Conservation (phyloP, 2,329 filamentous ascomycete species). For the Aspergillus pseudonomiae region DNA sequence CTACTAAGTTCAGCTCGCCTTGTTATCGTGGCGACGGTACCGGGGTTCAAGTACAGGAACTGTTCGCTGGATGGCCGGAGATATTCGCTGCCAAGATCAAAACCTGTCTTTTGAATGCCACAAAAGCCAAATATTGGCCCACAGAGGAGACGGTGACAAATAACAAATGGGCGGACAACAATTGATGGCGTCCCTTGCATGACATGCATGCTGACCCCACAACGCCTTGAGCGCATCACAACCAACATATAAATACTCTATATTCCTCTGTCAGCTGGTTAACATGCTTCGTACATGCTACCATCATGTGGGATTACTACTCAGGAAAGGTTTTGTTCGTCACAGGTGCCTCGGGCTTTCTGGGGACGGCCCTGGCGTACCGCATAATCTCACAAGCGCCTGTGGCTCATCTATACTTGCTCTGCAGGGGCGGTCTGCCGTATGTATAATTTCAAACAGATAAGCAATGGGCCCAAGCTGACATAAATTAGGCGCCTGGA, state of each 20-base stretch:
- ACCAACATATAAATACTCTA: background rate
- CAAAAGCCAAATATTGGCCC: background rate
- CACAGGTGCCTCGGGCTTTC: conserved; percentile 22
- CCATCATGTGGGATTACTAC: conserved; percentile 23
- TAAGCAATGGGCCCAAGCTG: background rate
- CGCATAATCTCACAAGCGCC: conserved; percentile 10
- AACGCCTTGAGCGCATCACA: background rate
- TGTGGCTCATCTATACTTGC: conserved; percentile 14
- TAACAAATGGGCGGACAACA: background rate
- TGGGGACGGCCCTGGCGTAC: conserved; percentile 20
- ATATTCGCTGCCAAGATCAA: background rate
- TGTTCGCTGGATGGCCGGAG: background rate
- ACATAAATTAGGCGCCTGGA: background rate
- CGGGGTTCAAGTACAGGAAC: background rate
- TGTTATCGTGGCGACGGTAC: background rate
- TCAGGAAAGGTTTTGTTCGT: conserved; percentile 16
- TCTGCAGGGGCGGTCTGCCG: conserved; percentile 16
- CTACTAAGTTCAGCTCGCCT: background rate
- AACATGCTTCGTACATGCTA: background rate
- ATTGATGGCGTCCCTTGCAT: background rate
- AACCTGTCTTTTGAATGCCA: background rate
- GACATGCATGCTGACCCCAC: background rate
- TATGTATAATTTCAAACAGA: conserved; percentile 6
- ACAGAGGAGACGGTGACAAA: background rate
- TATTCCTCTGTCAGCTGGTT: background rate